Base-by-base conservation (phyloP, 345 rosid species). In the Hirschfeldia incana region DNA sequence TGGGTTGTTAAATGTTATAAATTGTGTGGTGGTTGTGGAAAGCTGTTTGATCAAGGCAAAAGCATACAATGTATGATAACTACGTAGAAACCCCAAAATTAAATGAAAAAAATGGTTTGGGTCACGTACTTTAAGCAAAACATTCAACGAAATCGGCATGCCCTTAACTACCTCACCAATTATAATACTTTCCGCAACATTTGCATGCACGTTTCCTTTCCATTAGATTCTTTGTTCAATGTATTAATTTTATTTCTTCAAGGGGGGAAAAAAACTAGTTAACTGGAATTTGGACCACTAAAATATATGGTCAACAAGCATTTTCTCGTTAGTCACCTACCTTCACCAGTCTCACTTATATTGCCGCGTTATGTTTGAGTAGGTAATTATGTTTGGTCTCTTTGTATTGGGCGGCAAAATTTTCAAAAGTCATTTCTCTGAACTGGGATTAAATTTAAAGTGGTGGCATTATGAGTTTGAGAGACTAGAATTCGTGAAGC, bases 271-370 rank as follows among this genome's bases (percentile, higher is more conserved):
- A 0, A 4, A 30, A 49, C 26, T 62, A 21, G 27, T 30, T 46
- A 21, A 13, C 2, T 55, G 36, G 13, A 69, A 17, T 11, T 9
- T 39, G 55, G 26, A 69, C 76, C 67, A 55, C 29, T 62, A 44
- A 44, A 64, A 30, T 9, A 59, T 42, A 44, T 72, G 67, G 78
- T 80, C 83, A 69, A 80, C 75, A 69, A 12, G 75, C 74, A 63
- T 36, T 74, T 53, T 79, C 74, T 79, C 82, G 82, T 73, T 79
- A 79, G 69, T 60, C 69, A 79, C 69, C 78, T 79, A 79, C 69
- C 82, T 36, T 33, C 32, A 79, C 82, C 78, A 79, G 59, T 26
- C 65, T 60, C 74, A 67, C 28, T 33, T 7, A 67, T 66, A 70
- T 64, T 62, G 69, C 64, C 64, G 72, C 30, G 57, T 64, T 11